A percentile compares a stretch with the other conserved stretches of the same genome.
These are phyloP conservation scores for Takashimella tepidaria DNA, from an alignment of 1,284 basidiomycete genomes.

Conservation along the genomic window DNA sequence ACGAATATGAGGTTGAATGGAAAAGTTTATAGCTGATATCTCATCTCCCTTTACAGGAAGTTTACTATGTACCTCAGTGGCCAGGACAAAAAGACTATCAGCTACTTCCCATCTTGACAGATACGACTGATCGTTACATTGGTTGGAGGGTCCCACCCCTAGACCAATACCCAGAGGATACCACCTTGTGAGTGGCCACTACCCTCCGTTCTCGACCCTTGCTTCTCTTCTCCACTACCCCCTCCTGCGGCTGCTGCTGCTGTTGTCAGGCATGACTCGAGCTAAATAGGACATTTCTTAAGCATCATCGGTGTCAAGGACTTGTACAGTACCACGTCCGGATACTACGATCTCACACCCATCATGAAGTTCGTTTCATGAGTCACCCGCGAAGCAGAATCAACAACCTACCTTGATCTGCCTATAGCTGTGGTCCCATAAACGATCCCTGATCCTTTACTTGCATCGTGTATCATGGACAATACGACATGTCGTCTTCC, in stretches of 20 bases:
- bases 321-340: slow-evolving; percentile 11
- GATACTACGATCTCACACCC: slow-evolving; percentile 33
- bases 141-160: slow-evolving; percentile 23
- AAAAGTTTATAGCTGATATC: no score
- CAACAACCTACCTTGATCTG: not conserved
- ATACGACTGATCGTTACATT: slow-evolving; percentile 10
- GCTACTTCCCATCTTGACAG: slow-evolving; percentile 21
- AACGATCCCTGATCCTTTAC: not conserved
- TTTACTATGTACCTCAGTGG: slow-evolving; percentile 36
- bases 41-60: slow-evolving; percentile 10
- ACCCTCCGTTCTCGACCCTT: no score
- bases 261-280: no score
- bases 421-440: not conserved
- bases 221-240: not conserved
- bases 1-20: no score
- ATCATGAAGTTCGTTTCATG: slow-evolving; percentile 10
- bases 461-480: not conserved
- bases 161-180: slow-evolving; percentile 20
- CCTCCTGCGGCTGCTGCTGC: no score
- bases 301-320: slow-evolving; percentile 34
- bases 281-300: no score
- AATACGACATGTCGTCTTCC: no score
- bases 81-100: slow-evolving; percentile 21
- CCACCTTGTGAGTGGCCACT: slow-evolving; percentile 25
- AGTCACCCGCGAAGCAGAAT: not conserved